Evolutionary conservation across 345 rosid genomes (phyloP), one percentile per base, ranked within the genome.

Genomic region (Odontarrhena argentea): DNA sequence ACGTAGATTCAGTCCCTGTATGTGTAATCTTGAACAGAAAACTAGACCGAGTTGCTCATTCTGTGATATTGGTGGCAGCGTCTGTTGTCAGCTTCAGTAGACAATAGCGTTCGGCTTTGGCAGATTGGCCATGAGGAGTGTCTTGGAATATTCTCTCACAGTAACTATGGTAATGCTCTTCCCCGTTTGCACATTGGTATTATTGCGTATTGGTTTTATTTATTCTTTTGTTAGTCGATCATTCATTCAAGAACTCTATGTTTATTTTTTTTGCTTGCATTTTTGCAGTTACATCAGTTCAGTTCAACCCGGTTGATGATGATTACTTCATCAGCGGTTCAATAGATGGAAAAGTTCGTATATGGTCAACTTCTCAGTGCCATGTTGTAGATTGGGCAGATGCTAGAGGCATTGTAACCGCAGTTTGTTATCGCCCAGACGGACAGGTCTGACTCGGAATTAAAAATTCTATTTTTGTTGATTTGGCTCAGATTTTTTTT

Each of bases 381-480:
- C 86, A 84, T 53, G 97, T 91, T 65, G 83, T 85, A 59, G 97
- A 91, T 46, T 91, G 97, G 97, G 83, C 81, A 1, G 92, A 87
- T 55, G 63, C 73, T 47, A 77, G 86, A 74, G 91, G 82, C 53
- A 81, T 91, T 30, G 89, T 91, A 35, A 86, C 92, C 55, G 91
- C 97, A 43, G 91, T 86, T 62, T 86, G 96, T 74, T 91, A 86
- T 63, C 86, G 79, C n/a, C 96, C 92, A 1, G 87, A 91, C 71
- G 97, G 97, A 38, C 77, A 87, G 94, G 96, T 89, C 55, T 69
- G 55, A 12, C 71, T 59, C 65, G 10, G 37, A 58, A 59, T 52
- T 60, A 35, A 8, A 48, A 48, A 3, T 30, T 38, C 24, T 30
- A n/a, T 56, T 55, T 15, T 28, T 22, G 41, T 63, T n/a, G 44